Evolutionary conservation across 352 stramenopile species (phyloP), one percentile per base, ranked within the genome.

Genomic region (Phytopythium helicoides): DNA sequence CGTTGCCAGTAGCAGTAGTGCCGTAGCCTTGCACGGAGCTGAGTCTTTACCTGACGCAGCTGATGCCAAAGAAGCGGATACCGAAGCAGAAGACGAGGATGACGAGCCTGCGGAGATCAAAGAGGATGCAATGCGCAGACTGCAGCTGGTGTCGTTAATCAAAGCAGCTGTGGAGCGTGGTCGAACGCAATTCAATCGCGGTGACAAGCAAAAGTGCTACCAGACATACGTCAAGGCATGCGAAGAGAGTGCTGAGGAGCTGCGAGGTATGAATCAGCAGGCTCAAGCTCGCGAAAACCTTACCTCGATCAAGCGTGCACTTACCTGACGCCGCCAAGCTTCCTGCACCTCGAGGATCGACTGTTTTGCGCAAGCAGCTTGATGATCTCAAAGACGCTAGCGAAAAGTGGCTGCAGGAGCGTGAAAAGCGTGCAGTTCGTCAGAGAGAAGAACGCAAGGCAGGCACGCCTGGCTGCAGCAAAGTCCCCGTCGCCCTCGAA

Each of bases 191-290:
- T 93, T 86, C 58, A 93, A 93, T 52, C 71, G 72, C 11, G 83
- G 83, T 0, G 81, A 93, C 58, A 89, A 89, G 52, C 62, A 58
- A 15, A 83, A 84, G 53, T 93, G 83, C 54, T 87, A 80, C 44
- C 68, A 84, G 48, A 76, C 74, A 37, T 89, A 90, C 50, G 58
- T 73, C 6, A 73, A 76, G 22, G 71, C 66, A 28, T 69, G 64
- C 10, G 70, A 89, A 18, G 65, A 70, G 52, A 68, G 62, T 28
- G 56, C 82, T 6, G 59, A 73, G 0, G 58, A 74, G 42, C 65
- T 88, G 19, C 64, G 36, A 46, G 75, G 44, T 44, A 68, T 60
- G 60, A 70, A 56, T 64, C 63, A 36, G 50, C 35, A n/a, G 57
- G 35, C 9, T 1, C 47, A 62, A 4, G 64, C 54, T 1, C 64